phyloP scores from a whole-genome alignment of 345 rosid species.

The Eucalyptus viminalis region DNA sequence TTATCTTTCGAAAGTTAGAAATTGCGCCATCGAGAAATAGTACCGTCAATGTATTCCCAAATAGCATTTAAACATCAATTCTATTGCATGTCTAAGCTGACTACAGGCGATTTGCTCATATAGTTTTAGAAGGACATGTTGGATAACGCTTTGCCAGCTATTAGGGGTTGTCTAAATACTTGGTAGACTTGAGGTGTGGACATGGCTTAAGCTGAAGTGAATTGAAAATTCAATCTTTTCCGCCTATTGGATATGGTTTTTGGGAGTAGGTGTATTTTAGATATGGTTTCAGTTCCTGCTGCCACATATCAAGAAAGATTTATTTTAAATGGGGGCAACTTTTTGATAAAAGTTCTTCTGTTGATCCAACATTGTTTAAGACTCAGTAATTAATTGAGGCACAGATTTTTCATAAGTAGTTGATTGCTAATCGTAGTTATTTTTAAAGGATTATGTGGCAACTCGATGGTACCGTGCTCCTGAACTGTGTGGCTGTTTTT shows the following conservation, averaged over 20 bases:
- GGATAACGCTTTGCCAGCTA: background rate
- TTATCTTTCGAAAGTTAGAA: background rate
- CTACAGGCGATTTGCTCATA: background rate
- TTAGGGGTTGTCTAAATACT: background rate
- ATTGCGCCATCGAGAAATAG: background rate
- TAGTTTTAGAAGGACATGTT: background rate
- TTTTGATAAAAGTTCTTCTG: background rate
- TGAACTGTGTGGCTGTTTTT: slow-evolving; percentile 95
- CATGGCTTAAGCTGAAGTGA: background rate
- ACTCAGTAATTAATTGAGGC: background rate
- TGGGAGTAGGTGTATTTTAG: background rate
- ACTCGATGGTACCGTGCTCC: slow-evolving; percentile 99
- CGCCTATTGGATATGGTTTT: background rate
- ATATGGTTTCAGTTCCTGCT: background rate
- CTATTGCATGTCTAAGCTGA: background rate
- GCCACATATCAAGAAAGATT: background rate
- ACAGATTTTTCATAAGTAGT: background rate
- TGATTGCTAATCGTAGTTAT: slow-evolving; percentile 8
- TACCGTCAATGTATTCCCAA: background rate
- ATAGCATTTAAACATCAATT: background rate
- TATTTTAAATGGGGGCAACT: background rate
- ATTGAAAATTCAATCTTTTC: background rate
- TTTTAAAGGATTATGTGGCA: slow-evolving; percentile 94
- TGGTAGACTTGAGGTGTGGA: background rate
- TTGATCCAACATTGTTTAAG: background rate